Percentiles rank a stretch among this genome's conserved stretches.
phyloP scores from a whole-genome alignment of 169 alveolate genomes.

The Plasmodium berghei region DNA sequence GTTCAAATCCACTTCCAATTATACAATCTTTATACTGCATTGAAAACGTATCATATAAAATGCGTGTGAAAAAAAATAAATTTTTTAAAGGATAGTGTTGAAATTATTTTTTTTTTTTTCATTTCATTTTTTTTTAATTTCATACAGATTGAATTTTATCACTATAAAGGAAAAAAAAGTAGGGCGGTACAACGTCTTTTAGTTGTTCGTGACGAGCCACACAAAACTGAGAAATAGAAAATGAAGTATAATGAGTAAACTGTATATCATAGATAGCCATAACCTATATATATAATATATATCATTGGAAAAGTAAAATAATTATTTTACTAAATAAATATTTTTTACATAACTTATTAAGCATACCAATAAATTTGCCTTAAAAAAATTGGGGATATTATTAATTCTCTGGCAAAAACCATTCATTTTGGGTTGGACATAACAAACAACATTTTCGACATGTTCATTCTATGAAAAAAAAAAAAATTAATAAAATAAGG shows the following conservation, averaged over 20 bases:
- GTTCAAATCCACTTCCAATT: constrained; percentile 61
- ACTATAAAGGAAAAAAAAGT: constrained; percentile 35
- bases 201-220: constrained; percentile 56
- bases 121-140: no score
- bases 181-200: constrained; percentile 55
- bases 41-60: neutral
- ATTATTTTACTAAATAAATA: no score
- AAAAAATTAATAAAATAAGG: neutral
- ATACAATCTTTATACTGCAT: constrained; percentile 58
- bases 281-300: no score
- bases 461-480: constrained; percentile 6
- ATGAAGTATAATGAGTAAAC: neutral
- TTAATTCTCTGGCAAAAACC: constrained; percentile 72
- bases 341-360: no score
- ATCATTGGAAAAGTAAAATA: neutral
- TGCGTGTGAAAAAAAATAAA: no score
- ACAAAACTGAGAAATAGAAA: constrained; percentile 38
- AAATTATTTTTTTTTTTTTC: no score
- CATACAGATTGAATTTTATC: constrained; percentile 46
- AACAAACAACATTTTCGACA: constrained; percentile 62
- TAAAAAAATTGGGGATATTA: constrained; percentile 35
- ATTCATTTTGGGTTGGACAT: constrained; percentile 46
- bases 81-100: no score
- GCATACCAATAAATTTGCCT: constrained; percentile 51
- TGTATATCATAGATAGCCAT: no score